Evolutionary conservation across 1,284 basidiomycete species (phyloP), one percentile per base, ranked within the genome.

Genomic region (Fomitopsis pinicola): DNA sequence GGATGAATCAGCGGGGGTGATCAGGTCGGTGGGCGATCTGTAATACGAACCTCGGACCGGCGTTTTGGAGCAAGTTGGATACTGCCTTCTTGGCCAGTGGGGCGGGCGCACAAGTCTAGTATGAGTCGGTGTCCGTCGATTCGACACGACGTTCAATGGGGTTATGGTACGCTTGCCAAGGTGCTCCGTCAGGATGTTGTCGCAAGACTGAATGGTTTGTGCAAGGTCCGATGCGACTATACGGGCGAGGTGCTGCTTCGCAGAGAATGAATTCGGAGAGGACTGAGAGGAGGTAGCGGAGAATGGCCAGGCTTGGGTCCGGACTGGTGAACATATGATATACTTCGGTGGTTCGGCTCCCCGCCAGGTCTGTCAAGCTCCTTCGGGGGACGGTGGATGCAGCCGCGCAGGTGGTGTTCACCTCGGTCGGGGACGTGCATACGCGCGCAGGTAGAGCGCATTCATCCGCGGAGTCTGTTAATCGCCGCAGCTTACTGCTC

Each of bases 401-500:
- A 50, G 28, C 15, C 46, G 26, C 26, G 46, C 46, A 8, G 26
- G 46, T 48, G 48, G 19, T 50, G 15, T 12, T 14, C 5, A 50
- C 28, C 28, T 15, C 28, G 15, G 28, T 33, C 12, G 48, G 48
- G 5, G 48, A 26, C 22, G 15, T 10, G 12, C 17, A 9, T 26
- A 45, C 5, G 30, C 17, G 59, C 59, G 59, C 59, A 14, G 45
- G 38, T 55, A 60, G 59, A 60, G 48, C 42, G 30, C 42, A 30
- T 17, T 15, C 22, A 44, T 26, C 28, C 30, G 54, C 59, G 59
- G 59, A 17, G 17, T 33, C 54, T 56, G 59, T 60, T 56, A 60
- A 46, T 46, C 59, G 50, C 59, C 59, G 59, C 59, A 60, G 53
- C 59, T 60, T 60, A 60, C 59, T 50, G 30, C 42, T 22, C 19